phyloP scores from a whole-genome alignment of 164 flowering plant species.

The Hamamelis virginiana region DNA sequence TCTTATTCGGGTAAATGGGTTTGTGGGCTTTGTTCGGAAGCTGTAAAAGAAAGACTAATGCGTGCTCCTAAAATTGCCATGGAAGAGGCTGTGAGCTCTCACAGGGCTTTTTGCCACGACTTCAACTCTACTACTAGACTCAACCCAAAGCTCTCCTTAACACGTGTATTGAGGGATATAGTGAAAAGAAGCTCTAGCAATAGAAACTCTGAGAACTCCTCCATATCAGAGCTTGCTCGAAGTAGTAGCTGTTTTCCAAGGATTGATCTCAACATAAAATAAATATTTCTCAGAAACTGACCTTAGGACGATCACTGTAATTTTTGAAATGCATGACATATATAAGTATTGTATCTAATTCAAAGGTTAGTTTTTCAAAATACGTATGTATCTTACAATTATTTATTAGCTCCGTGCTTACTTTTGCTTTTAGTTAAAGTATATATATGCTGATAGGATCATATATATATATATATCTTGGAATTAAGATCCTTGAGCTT shows the following conservation, averaged over 20 bases:
- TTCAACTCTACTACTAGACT: constrained; percentile 48
- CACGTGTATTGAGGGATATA: constrained; percentile 47
- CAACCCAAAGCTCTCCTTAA: constrained; percentile 55
- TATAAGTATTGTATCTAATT: too few relatives aligned
- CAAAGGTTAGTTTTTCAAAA: too few relatives aligned
- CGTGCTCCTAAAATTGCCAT: constrained; percentile 17
- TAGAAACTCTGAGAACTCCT: constrained; percentile 7
- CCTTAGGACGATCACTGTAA: too few relatives aligned
- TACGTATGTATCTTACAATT: too few relatives aligned
- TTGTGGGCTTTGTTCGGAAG: constrained; percentile 68
- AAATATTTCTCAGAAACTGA: too few relatives aligned
- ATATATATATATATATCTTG: too few relatives aligned
- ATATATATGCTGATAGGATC: too few relatives aligned
- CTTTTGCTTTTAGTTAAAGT: too few relatives aligned
- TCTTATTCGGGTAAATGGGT: constrained; percentile 53
- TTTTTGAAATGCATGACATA: too few relatives aligned
- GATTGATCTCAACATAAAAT: constrained; percentile 5
- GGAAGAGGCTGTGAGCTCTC: constrained; percentile 44
- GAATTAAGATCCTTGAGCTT: too few relatives aligned
- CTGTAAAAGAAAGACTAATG: constrained; percentile 42
- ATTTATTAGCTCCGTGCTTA: too few relatives aligned
- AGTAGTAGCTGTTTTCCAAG: constrained; percentile 35
- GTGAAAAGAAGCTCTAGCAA: constrained; percentile 34
- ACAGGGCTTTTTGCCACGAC: constrained; percentile 44
- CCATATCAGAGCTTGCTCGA: constrained; percentile 21